Conservation (phyloP, 1,284 basidiomycete species). For the Irpex sp. region DNA sequence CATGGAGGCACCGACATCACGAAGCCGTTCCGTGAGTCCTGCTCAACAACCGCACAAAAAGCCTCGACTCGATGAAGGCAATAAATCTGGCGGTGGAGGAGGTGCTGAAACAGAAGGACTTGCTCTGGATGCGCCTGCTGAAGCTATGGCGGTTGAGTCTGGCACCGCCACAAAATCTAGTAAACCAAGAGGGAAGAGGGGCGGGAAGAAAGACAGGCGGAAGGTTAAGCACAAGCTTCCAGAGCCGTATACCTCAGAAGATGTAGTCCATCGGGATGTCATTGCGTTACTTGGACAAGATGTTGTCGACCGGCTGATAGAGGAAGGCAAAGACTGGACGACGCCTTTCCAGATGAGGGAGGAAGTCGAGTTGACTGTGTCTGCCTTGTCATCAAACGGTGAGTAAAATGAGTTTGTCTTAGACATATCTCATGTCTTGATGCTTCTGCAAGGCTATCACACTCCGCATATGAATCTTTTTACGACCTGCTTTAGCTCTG, state of each 20-base stretch:
- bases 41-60: slow-evolving; percentile 31
- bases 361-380: slow-evolving; percentile 67
- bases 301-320: slow-evolving; percentile 47
- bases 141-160: slow-evolving; percentile 1
- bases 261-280: slow-evolving; percentile 76
- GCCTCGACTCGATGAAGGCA: slow-evolving; percentile 29
- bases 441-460: not conserved
- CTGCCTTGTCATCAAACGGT: slow-evolving; percentile 65
- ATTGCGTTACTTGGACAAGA: slow-evolving; percentile 63
- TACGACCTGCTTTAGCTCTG: slow-evolving; percentile 7
- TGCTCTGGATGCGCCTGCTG: slow-evolving; percentile 1
- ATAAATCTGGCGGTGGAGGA: not conserved
- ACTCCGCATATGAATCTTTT: not conserved
- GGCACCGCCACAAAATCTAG: slow-evolving; percentile 14
- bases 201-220: slow-evolving; percentile 19
- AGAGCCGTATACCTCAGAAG: slow-evolving; percentile 68
- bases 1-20: not conserved
- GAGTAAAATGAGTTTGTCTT: slow-evolving; percentile 20
- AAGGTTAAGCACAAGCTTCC: slow-evolving; percentile 33
- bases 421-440: not conserved
- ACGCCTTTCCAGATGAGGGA: slow-evolving; percentile 58
- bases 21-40: not conserved
- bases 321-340: slow-evolving; percentile 49
- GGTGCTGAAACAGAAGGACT: slow-evolving; percentile 1
- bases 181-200: slow-evolving; percentile 15